Percentiles rank a stretch among this genome's conserved stretches.
Conservation (phyloP, 139 green algal species). For the Haematococcus lacustris region DNA sequence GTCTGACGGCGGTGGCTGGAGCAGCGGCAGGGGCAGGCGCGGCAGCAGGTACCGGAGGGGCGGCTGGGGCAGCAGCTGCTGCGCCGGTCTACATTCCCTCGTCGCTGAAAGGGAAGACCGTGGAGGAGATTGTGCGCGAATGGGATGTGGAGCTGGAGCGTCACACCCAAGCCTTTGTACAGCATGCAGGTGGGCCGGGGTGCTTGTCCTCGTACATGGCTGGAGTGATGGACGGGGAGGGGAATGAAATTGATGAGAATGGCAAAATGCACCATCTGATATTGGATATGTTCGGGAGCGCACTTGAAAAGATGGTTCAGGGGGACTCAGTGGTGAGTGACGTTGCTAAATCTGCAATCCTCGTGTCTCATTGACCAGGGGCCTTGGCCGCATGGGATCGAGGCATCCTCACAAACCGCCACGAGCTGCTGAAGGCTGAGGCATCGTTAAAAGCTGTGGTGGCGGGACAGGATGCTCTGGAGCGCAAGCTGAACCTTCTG, state of each 20-base stretch:
- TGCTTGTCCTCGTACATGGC: background rate
- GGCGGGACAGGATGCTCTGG: conserved; percentile 64
- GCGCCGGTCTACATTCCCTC: background rate
- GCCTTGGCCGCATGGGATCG: conserved; percentile 74
- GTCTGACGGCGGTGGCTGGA: too few species aligned
- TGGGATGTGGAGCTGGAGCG: conserved; percentile 70
- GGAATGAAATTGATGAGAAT: conserved; percentile 61
- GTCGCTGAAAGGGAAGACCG: conserved; percentile 11
- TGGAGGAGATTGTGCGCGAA: conserved; percentile 36
- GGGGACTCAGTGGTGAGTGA: background rate
- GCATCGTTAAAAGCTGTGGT: conserved; percentile 39
- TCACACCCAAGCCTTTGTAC: conserved; percentile 69
- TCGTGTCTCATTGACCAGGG: conserved; percentile 16
- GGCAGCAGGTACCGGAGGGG: background rate
- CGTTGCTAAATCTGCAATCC: background rate
- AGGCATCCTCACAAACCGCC: conserved; percentile 71
- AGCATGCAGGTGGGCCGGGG: conserved; percentile 48
- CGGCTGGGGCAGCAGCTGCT: background rate
- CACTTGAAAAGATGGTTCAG: background rate
- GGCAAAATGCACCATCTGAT: conserved; percentile 20
- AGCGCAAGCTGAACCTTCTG: conserved; percentile 75
- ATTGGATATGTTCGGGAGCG: background rate
- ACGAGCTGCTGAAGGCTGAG: conserved; percentile 70
- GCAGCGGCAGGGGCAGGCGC: background rate
- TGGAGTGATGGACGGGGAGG: conserved; percentile 66